Percentiles rank a stretch among this genome's conserved stretches.
Evolutionary conservation across 1,284 basidiomycete species (phyloP).

Genomic region (Lentinula novae-zelandiae): DNA sequence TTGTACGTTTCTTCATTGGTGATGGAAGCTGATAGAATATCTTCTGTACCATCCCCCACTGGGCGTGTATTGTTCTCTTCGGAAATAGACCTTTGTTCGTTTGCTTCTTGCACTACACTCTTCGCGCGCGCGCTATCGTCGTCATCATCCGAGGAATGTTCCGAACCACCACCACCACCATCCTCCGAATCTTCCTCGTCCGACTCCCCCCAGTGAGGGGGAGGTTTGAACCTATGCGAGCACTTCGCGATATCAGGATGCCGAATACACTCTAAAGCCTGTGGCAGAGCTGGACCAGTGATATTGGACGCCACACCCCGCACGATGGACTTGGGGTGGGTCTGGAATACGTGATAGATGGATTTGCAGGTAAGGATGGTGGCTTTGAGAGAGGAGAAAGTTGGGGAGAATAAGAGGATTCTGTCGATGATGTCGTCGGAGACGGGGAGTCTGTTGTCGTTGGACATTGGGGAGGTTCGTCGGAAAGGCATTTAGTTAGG

Average conservation of each 20-base stretch:
- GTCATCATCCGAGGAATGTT: too few relatives aligned
- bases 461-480: neutral
- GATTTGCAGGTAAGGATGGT: constrained; percentile 22
- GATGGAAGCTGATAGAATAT: neutral
- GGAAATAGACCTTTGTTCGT: neutral
- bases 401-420: constrained; percentile 20
- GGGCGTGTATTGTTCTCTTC: neutral
- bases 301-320: constrained; percentile 23
- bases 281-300: constrained; percentile 23
- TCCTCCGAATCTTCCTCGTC: neutral
- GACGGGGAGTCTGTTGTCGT: neutral
- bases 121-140: too few relatives aligned
- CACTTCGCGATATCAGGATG: constrained; percentile 7
- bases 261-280: constrained; percentile 22
- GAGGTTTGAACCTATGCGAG: neutral
- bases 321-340: constrained; percentile 22
- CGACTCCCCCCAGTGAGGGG: neutral
- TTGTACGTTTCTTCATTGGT: neutral
- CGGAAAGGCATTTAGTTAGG: neutral
- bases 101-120: neutral
- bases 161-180: neutral
- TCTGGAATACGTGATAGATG: constrained; percentile 20
- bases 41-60: neutral
- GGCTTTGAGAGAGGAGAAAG: constrained; percentile 20
- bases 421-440: constrained; percentile 22